Conservation (phyloP, 2,329 filamentous ascomycete genomes). For the Penicillium sp. region DNA sequence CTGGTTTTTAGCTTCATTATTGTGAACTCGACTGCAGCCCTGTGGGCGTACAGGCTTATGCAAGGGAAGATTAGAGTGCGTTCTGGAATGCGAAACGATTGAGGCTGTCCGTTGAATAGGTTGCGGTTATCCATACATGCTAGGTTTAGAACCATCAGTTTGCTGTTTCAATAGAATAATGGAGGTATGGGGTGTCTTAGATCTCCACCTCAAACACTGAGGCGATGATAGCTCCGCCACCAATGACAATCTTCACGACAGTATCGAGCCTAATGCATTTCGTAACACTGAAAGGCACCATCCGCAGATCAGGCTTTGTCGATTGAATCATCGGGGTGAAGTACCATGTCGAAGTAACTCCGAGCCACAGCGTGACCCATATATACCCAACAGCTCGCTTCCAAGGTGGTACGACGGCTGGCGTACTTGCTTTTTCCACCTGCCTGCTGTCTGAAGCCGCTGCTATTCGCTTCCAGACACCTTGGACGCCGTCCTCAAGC, state of each 20-base stretch:
- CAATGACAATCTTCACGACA: not conserved
- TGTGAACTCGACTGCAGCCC: slow-evolving; percentile 2
- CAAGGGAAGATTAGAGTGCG: slow-evolving; percentile 3
- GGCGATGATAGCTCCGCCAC: not conserved
- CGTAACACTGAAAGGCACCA: slow-evolving; percentile 11
- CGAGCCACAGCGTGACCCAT: slow-evolving; percentile 12
- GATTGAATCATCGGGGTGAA: slow-evolving; percentile 10
- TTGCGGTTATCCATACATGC: not conserved
- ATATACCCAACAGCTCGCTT: not conserved
- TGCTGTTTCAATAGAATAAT: not conserved
- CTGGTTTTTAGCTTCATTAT: slow-evolving; percentile 24
- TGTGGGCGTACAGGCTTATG: slow-evolving; percentile 10
- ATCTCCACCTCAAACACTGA: slow-evolving; percentile 2
- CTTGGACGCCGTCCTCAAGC: slow-evolving; percentile 6
- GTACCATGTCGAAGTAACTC: slow-evolving; percentile 10
- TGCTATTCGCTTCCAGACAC: not conserved
- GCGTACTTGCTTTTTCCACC: not conserved
- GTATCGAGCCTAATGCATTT: not conserved
- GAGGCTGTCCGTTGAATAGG: no score
- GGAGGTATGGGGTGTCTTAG: not conserved
- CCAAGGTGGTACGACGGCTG: not conserved
- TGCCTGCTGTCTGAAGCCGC: not conserved
- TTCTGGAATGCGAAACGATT: not conserved
- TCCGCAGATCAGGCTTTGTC: not conserved
- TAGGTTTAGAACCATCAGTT: not conserved